Conservation (phyloP, 1,139 yeast species). For the Saccharomyces hybrid region DNA sequence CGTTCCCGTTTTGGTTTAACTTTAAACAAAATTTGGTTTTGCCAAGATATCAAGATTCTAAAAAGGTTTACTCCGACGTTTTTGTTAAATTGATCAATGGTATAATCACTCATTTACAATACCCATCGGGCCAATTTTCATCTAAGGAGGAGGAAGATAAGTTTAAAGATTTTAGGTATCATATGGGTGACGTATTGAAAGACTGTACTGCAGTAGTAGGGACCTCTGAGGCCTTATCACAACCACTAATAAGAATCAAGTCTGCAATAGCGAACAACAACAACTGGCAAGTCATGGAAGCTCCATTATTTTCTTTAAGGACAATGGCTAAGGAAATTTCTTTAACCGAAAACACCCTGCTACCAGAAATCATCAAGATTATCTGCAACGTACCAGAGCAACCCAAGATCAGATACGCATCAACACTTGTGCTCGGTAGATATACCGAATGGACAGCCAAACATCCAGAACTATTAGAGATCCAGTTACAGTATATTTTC, state of each 20-base stretch:
- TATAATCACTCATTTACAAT: slow-evolving; percentile 64
- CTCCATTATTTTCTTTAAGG: slow-evolving; percentile 81
- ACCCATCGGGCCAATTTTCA: slow-evolving; percentile 49
- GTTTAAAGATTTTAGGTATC: slow-evolving; percentile 88
- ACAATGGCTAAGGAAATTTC: slow-evolving; percentile 93
- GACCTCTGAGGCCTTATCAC: slow-evolving; percentile 51
- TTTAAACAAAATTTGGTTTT: slow-evolving; percentile 63
- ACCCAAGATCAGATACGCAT: slow-evolving; percentile 82
- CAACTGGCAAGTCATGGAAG: slow-evolving; percentile 82
- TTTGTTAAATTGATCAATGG: slow-evolving; percentile 59
- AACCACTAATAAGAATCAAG: slow-evolving; percentile 32
- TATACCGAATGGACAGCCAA: slow-evolving; percentile 92
- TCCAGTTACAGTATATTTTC: slow-evolving; percentile 77
- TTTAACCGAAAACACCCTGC: slow-evolving; percentile 51
- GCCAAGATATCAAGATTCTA: slow-evolving; percentile 56
- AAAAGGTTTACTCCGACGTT: slow-evolving; percentile 46
- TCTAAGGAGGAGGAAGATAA: slow-evolving; percentile 75
- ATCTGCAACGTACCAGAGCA: slow-evolving; percentile 77
- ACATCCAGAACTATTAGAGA: slow-evolving; percentile 74
- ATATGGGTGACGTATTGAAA: slow-evolving; percentile 92
- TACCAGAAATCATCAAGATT: slow-evolving; percentile 52
- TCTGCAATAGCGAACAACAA: slow-evolving; percentile 15
- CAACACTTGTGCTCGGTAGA: slow-evolving; percentile 85
- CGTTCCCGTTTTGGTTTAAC: slow-evolving; percentile 88
- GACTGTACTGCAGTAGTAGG: slow-evolving; percentile 93